phyloP scores from a whole-genome alignment of 495 filamentous ascomycete species.

The Penicillium roqueforti region DNA sequence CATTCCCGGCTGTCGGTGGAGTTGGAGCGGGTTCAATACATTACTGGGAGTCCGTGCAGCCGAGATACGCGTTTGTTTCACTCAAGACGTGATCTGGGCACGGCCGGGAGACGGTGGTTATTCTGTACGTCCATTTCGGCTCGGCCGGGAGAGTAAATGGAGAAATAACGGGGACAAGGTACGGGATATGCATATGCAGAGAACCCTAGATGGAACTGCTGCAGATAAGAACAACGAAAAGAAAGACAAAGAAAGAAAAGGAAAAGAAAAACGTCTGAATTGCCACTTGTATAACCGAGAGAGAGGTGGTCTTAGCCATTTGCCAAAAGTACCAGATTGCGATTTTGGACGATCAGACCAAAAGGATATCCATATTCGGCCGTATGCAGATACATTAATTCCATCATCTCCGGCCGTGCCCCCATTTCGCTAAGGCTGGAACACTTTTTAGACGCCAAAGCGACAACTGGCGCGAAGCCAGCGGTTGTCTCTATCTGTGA shows the following conservation, averaged over 20 bases:
- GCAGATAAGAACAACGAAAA: background rate
- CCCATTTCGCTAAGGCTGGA: slow-evolving; percentile 17
- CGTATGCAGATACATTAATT: slow-evolving; percentile 9
- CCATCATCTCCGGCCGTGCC: slow-evolving; percentile 7
- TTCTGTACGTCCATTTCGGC: background rate
- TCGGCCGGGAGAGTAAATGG: background rate
- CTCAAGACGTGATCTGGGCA: slow-evolving; percentile 10
- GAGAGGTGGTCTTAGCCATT: background rate
- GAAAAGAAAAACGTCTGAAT: background rate
- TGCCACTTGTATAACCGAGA: background rate
- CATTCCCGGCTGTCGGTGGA: slow-evolving; percentile 8
- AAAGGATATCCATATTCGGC: slow-evolving; percentile 4
- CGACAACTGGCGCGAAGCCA: slow-evolving; percentile 18
- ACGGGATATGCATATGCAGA: background rate
- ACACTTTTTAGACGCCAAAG: slow-evolving; percentile 24
- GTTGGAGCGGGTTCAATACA: slow-evolving; percentile 6
- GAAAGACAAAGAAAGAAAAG: background rate
- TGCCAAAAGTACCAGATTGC: slow-evolving; percentile 1
- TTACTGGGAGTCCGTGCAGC: slow-evolving; percentile 34
- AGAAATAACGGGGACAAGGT: background rate
- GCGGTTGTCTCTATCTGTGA: slow-evolving; percentile 1
- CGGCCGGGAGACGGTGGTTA: slow-evolving; percentile 2
- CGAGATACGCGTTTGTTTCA: slow-evolving; percentile 46
- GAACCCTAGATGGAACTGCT: slow-evolving; percentile 4
- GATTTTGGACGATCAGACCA: slow-evolving; percentile 2